Evolutionary conservation across 257 asterid species (phyloP), one percentile per base, ranked within the genome.

Genomic region (Fraxinus pennsylvanica): DNA sequence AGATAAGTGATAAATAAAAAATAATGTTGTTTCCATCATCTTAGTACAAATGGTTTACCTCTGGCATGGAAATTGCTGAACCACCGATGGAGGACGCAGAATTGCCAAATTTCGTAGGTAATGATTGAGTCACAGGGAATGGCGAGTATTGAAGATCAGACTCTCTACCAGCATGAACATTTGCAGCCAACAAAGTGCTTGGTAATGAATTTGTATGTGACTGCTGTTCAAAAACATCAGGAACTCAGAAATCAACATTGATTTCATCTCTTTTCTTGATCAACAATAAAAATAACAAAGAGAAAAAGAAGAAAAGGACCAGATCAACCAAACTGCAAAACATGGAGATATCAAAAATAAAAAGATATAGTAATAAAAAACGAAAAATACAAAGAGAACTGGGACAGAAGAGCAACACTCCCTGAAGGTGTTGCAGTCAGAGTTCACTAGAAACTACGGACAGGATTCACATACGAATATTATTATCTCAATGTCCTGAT

Each of bases 191-290:
- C 76, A 86, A 87, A 39, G 89, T 63, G 78, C 91, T 90, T 54
- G 96, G 93, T 75, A 93, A 81, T 17, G 93, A 85, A 79, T 86
- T 90, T 78, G 96, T 75, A 80, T 91, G 90, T 13, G 91, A 82
- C 74, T 92, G 94, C 97, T 83, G 90, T 73, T 0, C 50, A 83
- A 78, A 71, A 79, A 78, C 70, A 78, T 38, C 74, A 69, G 25
- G n/a, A 47, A 72, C 36, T 68, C 33, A 78, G 81, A 78, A 45
- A 74, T 67, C 12, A 75, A 68, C 63, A 59, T 57, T 14, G 14
- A 30, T 4, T 9, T 17, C 7, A 54, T 22, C 14, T 72, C 33
- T 22, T 38, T 39, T 25, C 43, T 14, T 13, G 0, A 39, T 19
- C 19, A 10, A 19, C 21, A 13, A n/a, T n/a, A 1, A 30, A 45